Percentiles rank a stretch among this genome's conserved stretches.
Evolutionary conservation across 257 asterid genomes (phyloP).

Genomic region (Rubia yunnanensis): DNA sequence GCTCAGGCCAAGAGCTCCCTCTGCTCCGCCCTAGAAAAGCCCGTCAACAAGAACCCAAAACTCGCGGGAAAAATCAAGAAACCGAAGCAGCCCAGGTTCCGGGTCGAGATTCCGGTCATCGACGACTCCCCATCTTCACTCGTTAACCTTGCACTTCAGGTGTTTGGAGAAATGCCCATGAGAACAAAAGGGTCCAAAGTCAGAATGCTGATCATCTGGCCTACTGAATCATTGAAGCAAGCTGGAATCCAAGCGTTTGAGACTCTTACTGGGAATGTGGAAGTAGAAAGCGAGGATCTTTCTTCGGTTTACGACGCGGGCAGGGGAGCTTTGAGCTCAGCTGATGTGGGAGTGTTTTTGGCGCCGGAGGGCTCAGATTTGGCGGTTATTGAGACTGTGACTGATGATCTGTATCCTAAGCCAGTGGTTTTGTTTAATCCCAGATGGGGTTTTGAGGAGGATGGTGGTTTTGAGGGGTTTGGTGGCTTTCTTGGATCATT

Average conservation of each 20-base stretch:
- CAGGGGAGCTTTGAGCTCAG: conserved; percentile 31
- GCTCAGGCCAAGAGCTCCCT: conserved; percentile 73
- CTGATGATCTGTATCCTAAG: conserved; percentile 47
- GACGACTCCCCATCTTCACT: conserved; percentile 69
- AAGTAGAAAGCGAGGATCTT: conserved; percentile 39
- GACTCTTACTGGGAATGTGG: conserved; percentile 29
- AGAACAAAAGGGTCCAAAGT: conserved; percentile 45
- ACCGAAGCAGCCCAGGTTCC: conserved; percentile 70
- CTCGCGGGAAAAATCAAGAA: conserved; percentile 74
- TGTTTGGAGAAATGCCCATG: conserved; percentile 53
- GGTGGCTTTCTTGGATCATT: conserved; percentile 59
- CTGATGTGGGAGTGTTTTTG: conserved; percentile 59
- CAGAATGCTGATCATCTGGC: conserved; percentile 62
- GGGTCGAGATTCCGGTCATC: conserved; percentile 66
- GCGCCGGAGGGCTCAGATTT: conserved; percentile 50
- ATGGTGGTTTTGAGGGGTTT: conserved; percentile 43
- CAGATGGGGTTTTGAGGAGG: conserved; percentile 74
- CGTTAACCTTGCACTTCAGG: conserved; percentile 51
- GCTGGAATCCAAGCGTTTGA: conserved; percentile 47
- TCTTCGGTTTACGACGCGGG: conserved; percentile 34
- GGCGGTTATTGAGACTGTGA: conserved; percentile 35
- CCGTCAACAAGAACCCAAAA: conserved; percentile 65
- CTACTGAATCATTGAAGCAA: conserved; percentile 26
- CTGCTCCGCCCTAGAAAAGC: conserved; percentile 57
- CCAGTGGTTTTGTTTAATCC: conserved; percentile 82